Base-by-base conservation (phyloP, 1,284 basidiomycete genomes). In the Marasmius sp. region DNA sequence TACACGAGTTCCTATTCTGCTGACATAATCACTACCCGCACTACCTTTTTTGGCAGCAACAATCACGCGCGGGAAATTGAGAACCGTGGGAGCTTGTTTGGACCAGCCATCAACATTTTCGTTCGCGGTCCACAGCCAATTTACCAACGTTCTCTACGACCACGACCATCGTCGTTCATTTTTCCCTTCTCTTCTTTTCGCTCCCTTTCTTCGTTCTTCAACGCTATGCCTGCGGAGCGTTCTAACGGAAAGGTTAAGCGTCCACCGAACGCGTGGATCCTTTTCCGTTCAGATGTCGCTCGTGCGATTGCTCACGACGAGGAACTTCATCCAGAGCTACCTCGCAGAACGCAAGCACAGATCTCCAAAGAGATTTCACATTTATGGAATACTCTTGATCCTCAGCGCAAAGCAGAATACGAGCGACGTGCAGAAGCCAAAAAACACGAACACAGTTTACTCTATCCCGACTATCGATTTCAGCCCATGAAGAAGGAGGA, bases 181-280 rank as follows among this genome's bases (percentile, higher is more conserved):
- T 14, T 36, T 37, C n/a, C 38, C 38, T 37, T 16, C 39, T 59
- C 49, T 57, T 27, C 48, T 59, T 45, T 20, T 54, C 51, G 20
- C 54, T 56, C 53, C 51, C 41, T 59, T 20, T 34, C 49, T 37
- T 34, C 57, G 14, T 34, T 12, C 34, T 8, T 38, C 34, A 37
- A 11, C 10, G n/a, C 8, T 14, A 37, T 34, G 34, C n/a, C 52
- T 14, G 37, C 37, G 14, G 52, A 41, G 20, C 48, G 12, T 47
- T 41, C 54, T 50, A 48, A 52, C 41, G 43, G 50, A 34, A 73
- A 84, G 62, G 81, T 85, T 0, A 88, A 88, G 1, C 84, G 94
- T 0, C 95, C 95, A 2, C 87, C 89, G 16, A 97, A 97, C 72
- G 89, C 94, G 0, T 97, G 93, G 93, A 96, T 97, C 64, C 69